Evolutionary conservation across 1,284 basidiomycete genomes (phyloP), one percentile per base, ranked within the genome.

Genomic region (Rhizoctonia solani): DNA sequence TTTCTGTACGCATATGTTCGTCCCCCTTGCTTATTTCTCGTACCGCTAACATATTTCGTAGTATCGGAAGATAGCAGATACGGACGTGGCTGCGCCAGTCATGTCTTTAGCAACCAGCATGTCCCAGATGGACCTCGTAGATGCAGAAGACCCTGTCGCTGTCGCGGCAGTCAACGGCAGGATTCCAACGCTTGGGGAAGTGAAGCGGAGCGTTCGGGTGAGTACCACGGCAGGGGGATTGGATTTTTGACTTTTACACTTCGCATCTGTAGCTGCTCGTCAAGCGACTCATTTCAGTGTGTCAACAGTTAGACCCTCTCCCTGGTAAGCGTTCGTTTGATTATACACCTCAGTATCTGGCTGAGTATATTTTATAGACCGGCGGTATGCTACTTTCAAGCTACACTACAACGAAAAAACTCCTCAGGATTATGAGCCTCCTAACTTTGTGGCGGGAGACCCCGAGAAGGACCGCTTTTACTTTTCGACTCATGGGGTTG

Each of bases 341-440:
- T 23, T 41, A 21, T 25, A 37, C 21, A n/a, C 11, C 30, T 37
- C 25, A 19, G 27, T 42, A 8, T 4, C n/a, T n/a, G n/a, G n/a
- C n/a, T n/a, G n/a, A n/a, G 16, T 8, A 39, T 16, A 39, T 39
- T 39, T 16, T 8, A 39, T 52, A 71, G 71, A 53, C 23, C 58
- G 41, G 9, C 73, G 75, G 6, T 76, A 67, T 65, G 69, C 75
- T 44, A 74, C 69, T 25, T 67, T 76, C 53, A 73, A 75, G 61
- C 69, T 75, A 1, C 73, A 72, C 56, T 77, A 74, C 69, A 73
- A 71, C 13, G 69, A 72, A 1, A 70, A 72, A 1, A 74, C 74
- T 0, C 76, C 76, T 0, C 65, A 69, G 0, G 70, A 71, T 25
- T 72, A 72, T 53, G 69, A 72, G 53, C 70, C 71, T n/a, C 71